A percentile compares a stretch with the other conserved stretches of the same genome.
phyloP scores from a whole-genome alignment of 495 filamentous ascomycete genomes.

The Daldinia grandis region DNA sequence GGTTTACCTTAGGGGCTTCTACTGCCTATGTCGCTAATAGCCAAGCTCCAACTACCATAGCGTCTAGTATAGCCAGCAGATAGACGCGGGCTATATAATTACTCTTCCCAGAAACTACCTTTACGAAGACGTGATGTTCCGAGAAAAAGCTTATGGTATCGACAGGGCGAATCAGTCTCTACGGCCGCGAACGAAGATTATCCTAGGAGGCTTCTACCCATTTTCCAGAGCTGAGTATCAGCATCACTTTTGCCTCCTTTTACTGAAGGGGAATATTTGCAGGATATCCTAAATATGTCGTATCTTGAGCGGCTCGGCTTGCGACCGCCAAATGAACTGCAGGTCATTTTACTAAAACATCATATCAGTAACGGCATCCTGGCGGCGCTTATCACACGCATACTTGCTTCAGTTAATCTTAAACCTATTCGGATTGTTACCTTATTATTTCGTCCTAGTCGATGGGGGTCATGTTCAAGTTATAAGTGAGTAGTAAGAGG shows the following conservation, averaged over 20 bases:
- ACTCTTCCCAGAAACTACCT: no score
- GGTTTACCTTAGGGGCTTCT: background rate
- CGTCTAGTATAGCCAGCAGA: background rate
- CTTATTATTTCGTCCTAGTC: background rate
- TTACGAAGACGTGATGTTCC: background rate
- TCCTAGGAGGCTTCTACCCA: background rate
- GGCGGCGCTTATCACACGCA: background rate
- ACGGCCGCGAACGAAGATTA: no score
- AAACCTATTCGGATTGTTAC: background rate
- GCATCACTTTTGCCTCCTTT: background rate
- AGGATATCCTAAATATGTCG: background rate
- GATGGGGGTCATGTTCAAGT: no score
- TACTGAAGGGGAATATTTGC: background rate
- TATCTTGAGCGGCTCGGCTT: background rate
- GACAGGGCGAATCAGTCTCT: no score
- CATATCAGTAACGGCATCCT: background rate
- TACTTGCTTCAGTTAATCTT: background rate
- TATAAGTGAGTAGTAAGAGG: no score
- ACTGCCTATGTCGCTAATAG: no score
- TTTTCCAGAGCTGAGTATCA: background rate
- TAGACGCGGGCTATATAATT: no score
- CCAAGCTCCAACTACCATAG: background rate
- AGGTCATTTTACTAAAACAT: background rate
- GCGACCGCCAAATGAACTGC: background rate
- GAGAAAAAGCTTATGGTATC: background rate